Percentiles rank a stretch among this genome's conserved stretches.
Evolutionary conservation across 495 filamentous ascomycete genomes (phyloP).

Genomic region (Physcia stellaris): DNA sequence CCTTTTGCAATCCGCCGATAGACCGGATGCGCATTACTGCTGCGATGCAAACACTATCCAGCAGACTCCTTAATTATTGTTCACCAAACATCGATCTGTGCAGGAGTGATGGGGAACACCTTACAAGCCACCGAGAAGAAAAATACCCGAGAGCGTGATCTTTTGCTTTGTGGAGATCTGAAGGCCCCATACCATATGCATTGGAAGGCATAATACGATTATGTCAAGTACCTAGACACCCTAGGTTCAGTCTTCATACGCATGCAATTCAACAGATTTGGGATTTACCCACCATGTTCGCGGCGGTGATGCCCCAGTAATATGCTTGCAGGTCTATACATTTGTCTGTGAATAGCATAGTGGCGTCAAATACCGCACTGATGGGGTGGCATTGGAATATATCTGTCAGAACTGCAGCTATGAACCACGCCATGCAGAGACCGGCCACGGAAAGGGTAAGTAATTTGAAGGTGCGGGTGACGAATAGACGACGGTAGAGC

Average conservation of each 20-base stretch:
- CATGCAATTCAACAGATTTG: too few relatives aligned
- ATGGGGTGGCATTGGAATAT: conserved; percentile 14
- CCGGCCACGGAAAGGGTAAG: conserved; percentile 2
- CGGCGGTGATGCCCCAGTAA: neutral
- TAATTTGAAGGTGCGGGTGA: neutral
- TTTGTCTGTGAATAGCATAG: neutral
- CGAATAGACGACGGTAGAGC: conserved; percentile 8
- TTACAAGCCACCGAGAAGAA: conserved; percentile 23
- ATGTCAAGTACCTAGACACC: too few relatives aligned
- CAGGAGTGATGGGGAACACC: neutral
- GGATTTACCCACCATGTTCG: too few relatives aligned
- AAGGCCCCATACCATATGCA: conserved; percentile 13
- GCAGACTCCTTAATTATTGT: too few relatives aligned
- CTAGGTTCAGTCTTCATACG: too few relatives aligned
- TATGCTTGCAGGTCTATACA: conserved; percentile 5
- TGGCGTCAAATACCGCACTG: conserved; percentile 3
- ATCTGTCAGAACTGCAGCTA: conserved; percentile 2
- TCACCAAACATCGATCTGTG: too few relatives aligned
- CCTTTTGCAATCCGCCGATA: too few relatives aligned
- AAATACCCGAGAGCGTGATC: conserved; percentile 15
- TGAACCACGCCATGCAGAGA: conserved; percentile 6
- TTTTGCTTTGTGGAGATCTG: conserved; percentile 15
- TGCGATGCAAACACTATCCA: too few relatives aligned
- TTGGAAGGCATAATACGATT: conserved; percentile 5
- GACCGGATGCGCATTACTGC: too few relatives aligned